A percentile compares a stretch with the other conserved stretches of the same genome.
These are phyloP conservation scores for Melastoma candidum DNA, from an alignment of 441 rosid genomes.

Conservation along the genomic window DNA sequence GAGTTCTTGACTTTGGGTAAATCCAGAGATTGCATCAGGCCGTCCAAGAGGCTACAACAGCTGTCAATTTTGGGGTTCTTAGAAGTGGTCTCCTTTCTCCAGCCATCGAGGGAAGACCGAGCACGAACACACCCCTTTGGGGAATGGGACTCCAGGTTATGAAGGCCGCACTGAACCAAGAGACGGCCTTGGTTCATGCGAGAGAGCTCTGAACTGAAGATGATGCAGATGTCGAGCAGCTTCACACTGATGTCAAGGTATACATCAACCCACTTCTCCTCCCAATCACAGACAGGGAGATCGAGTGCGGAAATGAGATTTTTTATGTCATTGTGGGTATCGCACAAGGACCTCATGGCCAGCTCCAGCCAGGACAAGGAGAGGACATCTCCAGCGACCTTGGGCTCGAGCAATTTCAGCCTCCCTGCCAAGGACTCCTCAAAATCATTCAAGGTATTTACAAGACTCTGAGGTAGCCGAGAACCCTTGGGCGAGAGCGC, in stretches of 20 bases:
- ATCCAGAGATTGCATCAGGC: constrained; percentile 41
- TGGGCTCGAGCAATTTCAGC: constrained; percentile 48
- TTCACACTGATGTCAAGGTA: constrained; percentile 83
- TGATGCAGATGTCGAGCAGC: constrained; percentile 73
- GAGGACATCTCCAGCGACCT: constrained; percentile 45
- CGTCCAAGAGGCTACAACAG: constrained; percentile 42
- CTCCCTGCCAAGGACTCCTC: constrained; percentile 58
- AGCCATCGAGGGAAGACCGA: constrained; percentile 51
- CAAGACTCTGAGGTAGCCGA: constrained; percentile 40
- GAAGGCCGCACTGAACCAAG: constrained; percentile 62
- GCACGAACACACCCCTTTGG: constrained; percentile 39
- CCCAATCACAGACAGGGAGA: constrained; percentile 89
- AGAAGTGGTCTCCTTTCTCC: constrained; percentile 51
- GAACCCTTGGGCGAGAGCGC: constrained; percentile 61
- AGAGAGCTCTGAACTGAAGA: constrained; percentile 65
- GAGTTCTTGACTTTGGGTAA: constrained; percentile 90
- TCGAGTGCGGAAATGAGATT: constrained; percentile 62
- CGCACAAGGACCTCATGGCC: constrained; percentile 66
- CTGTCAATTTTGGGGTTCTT: constrained; percentile 57
- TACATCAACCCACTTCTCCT: constrained; percentile 82
- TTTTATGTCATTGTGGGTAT: constrained; percentile 54
- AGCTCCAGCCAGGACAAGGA: constrained; percentile 72
- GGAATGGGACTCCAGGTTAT: constrained; percentile 43
- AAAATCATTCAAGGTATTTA: constrained; percentile 38
- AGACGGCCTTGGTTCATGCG: constrained; percentile 82